Evolutionary conservation across 306 rosid genomes (phyloP).

Genomic region (Senna tora): DNA sequence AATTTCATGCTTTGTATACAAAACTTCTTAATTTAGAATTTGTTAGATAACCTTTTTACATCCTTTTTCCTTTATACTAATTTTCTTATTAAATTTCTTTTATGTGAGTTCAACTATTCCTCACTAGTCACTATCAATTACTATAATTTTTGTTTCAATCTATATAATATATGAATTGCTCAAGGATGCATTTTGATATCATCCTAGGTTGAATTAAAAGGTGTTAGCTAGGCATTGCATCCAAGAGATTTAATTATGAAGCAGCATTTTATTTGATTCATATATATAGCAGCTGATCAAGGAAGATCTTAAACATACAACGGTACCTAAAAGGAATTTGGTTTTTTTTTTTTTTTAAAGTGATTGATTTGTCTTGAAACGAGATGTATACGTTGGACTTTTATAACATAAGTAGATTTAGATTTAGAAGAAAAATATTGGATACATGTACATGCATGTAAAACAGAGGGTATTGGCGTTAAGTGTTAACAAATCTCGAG

Average conservation of each 20-base stretch:
- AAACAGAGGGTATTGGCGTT: too few species aligned
- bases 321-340: too few species aligned
- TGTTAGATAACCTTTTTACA: background rate
- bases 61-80: background rate
- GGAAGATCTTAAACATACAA: too few species aligned
- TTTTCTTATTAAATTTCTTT: too few species aligned
- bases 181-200: slow-evolving; percentile 4
- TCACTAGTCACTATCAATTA: background rate
- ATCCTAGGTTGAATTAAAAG: slow-evolving; percentile 33
- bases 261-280: too few species aligned
- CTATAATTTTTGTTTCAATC: background rate
- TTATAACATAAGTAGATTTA: background rate
- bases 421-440: slow-evolving; percentile 12
- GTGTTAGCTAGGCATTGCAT: too few species aligned
- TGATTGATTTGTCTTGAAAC: slow-evolving; percentile 19
- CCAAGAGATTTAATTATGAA: too few species aligned
- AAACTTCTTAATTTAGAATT: background rate
- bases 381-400: slow-evolving; percentile 18
- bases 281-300: too few species aligned
- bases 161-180: too few species aligned
- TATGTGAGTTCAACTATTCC: background rate
- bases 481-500: background rate
- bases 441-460: too few species aligned
- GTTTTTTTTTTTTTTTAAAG: too few species aligned
- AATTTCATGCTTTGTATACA: background rate